A percentile compares a stretch with the other conserved stretches of the same genome.
phyloP scores from a whole-genome alignment of 768 basidiomycete genomes.

The Lentinula boryana region DNA sequence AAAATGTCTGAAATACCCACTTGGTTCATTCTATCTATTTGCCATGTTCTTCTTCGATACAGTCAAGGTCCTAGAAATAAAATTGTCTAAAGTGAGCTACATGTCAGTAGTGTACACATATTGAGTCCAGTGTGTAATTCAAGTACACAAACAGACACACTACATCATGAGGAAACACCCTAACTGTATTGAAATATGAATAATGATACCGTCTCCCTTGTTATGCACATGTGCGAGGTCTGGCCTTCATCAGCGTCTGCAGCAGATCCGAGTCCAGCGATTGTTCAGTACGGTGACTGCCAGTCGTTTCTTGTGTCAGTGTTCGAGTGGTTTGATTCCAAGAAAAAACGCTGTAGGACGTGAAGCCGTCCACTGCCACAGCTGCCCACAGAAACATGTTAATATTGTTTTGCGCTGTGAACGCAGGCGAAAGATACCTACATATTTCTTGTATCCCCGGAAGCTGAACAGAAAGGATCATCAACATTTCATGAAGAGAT shows the following conservation, averaged over 20 bases:
- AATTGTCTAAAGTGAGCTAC: too few relatives aligned
- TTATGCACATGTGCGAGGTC: not conserved
- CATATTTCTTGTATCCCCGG: not conserved
- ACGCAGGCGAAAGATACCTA: not conserved
- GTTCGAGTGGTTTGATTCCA: not conserved
- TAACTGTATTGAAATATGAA: too few relatives aligned
- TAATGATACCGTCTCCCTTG: too few relatives aligned
- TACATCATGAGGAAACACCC: too few relatives aligned
- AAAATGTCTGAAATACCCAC: too few relatives aligned
- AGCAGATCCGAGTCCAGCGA: not conserved
- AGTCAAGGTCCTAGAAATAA: too few relatives aligned
- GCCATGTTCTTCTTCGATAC: too few relatives aligned
- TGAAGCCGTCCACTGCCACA: not conserved
- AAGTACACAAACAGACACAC: too few relatives aligned
- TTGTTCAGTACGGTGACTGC: not conserved
- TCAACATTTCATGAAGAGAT: not conserved
- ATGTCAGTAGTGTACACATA: too few relatives aligned
- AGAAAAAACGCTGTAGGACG: not conserved
- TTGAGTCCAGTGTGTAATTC: too few relatives aligned
- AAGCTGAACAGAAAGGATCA: not conserved
- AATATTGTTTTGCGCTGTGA: not conserved
- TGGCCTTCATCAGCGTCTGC: not conserved
- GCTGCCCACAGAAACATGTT: not conserved
- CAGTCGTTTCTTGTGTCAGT: not conserved
- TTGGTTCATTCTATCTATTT: too few relatives aligned